Conservation (phyloP, 2,329 filamentous ascomycete genomes). For the Neofusicoccum sp. region DNA sequence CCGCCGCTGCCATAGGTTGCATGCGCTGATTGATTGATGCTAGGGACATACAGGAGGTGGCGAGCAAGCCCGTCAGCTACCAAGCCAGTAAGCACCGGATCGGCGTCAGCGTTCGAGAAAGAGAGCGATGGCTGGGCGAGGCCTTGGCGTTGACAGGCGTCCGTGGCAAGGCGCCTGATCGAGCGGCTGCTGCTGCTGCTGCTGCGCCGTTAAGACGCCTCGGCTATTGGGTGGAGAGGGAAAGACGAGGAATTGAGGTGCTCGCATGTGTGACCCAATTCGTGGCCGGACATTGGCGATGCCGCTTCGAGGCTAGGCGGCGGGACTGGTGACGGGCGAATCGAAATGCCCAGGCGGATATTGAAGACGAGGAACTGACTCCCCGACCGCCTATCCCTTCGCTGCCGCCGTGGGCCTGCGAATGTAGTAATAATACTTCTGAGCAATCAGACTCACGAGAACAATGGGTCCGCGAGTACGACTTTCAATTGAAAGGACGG, state of each 20-base stretch:
- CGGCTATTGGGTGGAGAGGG: no score
- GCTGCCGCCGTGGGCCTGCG: neutral
- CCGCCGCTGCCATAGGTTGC: neutral
- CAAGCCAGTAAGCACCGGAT: neutral
- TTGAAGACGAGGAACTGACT: neutral
- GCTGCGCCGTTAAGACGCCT: no score
- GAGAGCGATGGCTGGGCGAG: neutral
- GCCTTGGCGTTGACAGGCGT: no score
- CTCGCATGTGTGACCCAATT: no score
- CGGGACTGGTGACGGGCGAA: no score
- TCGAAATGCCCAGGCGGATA: neutral
- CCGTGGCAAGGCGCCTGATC: no score
- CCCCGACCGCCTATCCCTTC: neutral
- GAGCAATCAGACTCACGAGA: neutral
- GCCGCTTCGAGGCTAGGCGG: no score
- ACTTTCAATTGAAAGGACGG: neutral
- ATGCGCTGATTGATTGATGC: no score
- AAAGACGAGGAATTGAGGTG: no score
- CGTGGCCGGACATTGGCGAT: no score
- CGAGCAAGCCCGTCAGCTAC: neutral
- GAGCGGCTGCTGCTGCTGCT: no score
- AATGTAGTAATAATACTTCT: neutral
- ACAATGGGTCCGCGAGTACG: neutral
- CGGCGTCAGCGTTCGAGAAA: neutral
- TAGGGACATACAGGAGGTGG: neutral